Base-by-base conservation (phyloP, 345 rosid genomes). In the Linum trigynum region DNA sequence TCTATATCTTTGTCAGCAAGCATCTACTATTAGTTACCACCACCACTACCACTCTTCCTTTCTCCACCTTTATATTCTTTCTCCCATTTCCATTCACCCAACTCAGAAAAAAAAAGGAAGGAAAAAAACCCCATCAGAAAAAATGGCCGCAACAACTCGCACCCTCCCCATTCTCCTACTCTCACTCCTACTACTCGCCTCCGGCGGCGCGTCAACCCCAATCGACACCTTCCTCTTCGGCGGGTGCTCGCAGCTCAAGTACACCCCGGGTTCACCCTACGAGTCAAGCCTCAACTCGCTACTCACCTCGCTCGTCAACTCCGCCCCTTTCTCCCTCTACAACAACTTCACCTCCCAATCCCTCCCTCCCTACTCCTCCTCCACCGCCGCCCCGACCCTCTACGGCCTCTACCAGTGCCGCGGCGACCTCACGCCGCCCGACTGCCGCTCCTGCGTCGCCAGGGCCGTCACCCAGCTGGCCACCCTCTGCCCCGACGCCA, bases 371-470 rank as follows among this genome's bases (percentile, higher is more conserved):
- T 50, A 23, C 32, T 23, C 32, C 32, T 23, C 32, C 32, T 23
- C 32, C 32, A 1, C 32, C 32, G 32, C 32, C 32, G 32, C 69
- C 3, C 51, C 61, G 32, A 63, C 68, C 16, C 32, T 75, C 36
- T 75, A 71, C 67, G 78, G 78, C 63, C 72, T 75, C 62, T 75
- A 50, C 50, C 78, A 75, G 61, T 75, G 78, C 72, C 75, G 75
- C 5, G 78, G 78, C 16, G 78, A 75, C 72, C 75, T 71, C 75
- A 50, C 66, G 38, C 38, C 38, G 12, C 59, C 55, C 38, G 69
- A 71, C 48, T 75, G 78, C 38, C 56, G 63, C 17, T 36, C 59
- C 64, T 75, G 78, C 53, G 66, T 75, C 3, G 68, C 72, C 12
- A 11, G 60, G 11, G 75, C 78, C 3, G 72, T 71, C 50, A 62